phyloP scores from a whole-genome alignment of 139 green algal species.

The Chlorella sorokiniana region DNA sequence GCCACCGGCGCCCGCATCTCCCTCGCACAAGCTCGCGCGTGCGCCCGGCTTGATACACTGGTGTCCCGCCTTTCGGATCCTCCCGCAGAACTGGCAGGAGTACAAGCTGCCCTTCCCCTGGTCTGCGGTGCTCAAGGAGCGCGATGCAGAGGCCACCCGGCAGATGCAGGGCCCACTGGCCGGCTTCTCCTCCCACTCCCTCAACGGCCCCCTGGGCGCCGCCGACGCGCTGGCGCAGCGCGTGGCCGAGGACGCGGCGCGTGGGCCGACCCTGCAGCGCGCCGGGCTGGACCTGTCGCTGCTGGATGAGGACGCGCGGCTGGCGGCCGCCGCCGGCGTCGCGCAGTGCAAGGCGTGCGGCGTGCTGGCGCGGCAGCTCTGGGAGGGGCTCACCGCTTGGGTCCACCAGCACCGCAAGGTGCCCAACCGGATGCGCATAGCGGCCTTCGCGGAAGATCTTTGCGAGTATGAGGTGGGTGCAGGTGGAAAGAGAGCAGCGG shows the following conservation, averaged over 20 bases:
- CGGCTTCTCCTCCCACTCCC: slow-evolving; percentile 5
- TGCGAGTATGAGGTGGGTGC: slow-evolving; percentile 27
- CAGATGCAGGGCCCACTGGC: slow-evolving; percentile 16
- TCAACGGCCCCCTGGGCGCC: slow-evolving; percentile 2
- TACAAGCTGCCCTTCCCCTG: slow-evolving; percentile 32
- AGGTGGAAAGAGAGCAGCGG: background rate
- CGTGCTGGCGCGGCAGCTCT: slow-evolving; percentile 23
- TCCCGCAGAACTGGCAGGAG: slow-evolving; percentile 8
- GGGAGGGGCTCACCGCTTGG: slow-evolving; percentile 12
- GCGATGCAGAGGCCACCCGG: slow-evolving; percentile 9
- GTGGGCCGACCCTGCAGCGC: background rate
- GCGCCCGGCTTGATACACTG: too few species aligned
- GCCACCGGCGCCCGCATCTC: background rate
- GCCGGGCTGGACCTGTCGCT: slow-evolving; percentile 16
- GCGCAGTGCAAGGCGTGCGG: slow-evolving; percentile 34
- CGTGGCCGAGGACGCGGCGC: background rate
- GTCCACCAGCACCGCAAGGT: background rate
- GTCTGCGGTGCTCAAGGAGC: background rate
- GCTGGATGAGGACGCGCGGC: slow-evolving; percentile 4
- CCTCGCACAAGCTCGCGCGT: background rate
- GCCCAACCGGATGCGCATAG: slow-evolving; percentile 23
- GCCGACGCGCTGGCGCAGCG: background rate
- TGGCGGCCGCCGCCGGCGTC: slow-evolving; percentile 5
- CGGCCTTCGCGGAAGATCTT: slow-evolving; percentile 13
- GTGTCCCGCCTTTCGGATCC: background rate